Base-by-base conservation (phyloP, 495 filamentous ascomycete species). In the Penicillium goetzii region DNA sequence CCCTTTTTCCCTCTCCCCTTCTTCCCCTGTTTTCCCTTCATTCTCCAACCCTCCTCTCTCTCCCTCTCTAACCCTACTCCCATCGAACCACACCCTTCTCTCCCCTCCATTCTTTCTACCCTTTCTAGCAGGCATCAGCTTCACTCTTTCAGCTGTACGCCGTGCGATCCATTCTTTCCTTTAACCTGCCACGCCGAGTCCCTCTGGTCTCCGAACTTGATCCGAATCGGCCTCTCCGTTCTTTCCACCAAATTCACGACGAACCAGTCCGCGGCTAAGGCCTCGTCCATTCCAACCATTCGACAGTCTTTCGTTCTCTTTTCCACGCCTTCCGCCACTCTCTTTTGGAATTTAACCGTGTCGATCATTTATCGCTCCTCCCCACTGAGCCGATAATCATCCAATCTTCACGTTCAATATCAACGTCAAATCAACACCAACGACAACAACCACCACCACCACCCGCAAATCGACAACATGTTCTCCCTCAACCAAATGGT, bases 111-210 rank as follows among this genome's bases (percentile, higher is more conserved):
- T 70, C 70, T 59, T 69, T 75, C 63, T 55, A 64, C 63, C 62
- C 68, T 49, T 19, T 23, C 30, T 6, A 73, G 81, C 83, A 82
- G 82, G 85, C 84, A 77, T 84, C 89, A 85, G 88, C 90, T 93
- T 92, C 91, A 92, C 85, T 93, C 91, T 84, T 92, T 93, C 77
- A 89, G 87, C 86, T 85, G 83, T 64, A 71, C 77, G 75, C 76
- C 74, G 68, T 81, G 83, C 83, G 72, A 73, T 85, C 79, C 85
- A 72, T 78, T 87, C 85, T 71, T 78, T 80, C 72, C 50, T 52
- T 53, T 28, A 55, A 55, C 52, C 30, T 33, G n/a, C 32, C 21
- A 34, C 52, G 25, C 51, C 50, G 17, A 40, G 26, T 56, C 32
- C 32, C 36, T 49, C 50, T 47, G 55, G 34, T 47, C 43, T 47